These are phyloP conservation scores for Pyrenochaeta sp. DNA, from an alignment of 2,329 filamentous ascomycete genomes.

Conservation along the genomic window DNA sequence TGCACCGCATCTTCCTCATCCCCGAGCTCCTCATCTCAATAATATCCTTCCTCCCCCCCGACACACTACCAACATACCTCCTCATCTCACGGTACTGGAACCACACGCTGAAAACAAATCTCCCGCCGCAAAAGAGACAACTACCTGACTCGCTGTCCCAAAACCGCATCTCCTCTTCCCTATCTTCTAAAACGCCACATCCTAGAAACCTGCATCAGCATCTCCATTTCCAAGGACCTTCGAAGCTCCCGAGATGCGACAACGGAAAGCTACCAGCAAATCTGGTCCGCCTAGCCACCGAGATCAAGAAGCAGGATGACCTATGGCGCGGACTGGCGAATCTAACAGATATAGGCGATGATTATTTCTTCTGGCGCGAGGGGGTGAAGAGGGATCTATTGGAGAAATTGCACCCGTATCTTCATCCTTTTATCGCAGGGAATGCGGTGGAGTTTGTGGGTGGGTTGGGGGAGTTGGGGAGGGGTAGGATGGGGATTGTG, in stretches of 20 bases:
- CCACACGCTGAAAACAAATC: conserved; percentile 11
- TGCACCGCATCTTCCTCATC: conserved; percentile 23
- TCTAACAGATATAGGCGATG: conserved; percentile 8
- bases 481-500: conserved; percentile 6
- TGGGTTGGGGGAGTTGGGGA: conserved; percentile 5
- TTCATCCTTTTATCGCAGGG: conserved; percentile 12
- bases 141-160: conserved; percentile 7
- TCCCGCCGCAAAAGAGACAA: conserved; percentile 13
- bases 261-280: neutral
- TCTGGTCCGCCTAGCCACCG: neutral
- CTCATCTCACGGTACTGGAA: conserved; percentile 13
- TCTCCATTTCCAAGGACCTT: neutral
- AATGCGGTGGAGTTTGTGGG: neutral
- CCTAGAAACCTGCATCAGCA: no score
- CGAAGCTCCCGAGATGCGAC: neutral
- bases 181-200: no score
- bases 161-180: no score
- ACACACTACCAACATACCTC: conserved; percentile 4
- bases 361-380: conserved; percentile 22
- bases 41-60: conserved; percentile 12
- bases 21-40: conserved; percentile 24
- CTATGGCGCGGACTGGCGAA: neutral
- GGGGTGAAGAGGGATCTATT: conserved; percentile 11
- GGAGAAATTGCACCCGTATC: conserved; percentile 3
- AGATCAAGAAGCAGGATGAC: neutral